A percentile compares a stretch with the other conserved stretches of the same genome.
phyloP scores from a whole-genome alignment of 768 basidiomycete species.

The Boletus vinaceobasis region DNA sequence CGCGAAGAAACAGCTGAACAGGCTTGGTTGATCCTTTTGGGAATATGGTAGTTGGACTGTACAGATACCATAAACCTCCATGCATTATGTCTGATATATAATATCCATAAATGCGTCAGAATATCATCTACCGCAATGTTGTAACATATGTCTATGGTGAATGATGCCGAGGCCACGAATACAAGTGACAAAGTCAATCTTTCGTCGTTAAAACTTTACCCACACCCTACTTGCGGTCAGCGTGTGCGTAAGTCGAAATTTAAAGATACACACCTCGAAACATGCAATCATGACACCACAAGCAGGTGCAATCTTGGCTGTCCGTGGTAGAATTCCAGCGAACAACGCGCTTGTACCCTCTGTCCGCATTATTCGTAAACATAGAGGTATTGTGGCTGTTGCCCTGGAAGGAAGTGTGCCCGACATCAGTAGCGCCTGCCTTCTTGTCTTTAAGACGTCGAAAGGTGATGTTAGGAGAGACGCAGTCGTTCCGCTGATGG shows the following conservation, averaged over 20 bases:
- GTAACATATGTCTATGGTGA: slow-evolving; percentile 30
- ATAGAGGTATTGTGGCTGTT: slow-evolving; percentile 58
- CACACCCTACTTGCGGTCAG: slow-evolving; percentile 46
- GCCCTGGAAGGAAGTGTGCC: slow-evolving; percentile 36
- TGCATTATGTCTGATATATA: not conserved
- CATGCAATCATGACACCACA: slow-evolving; percentile 98
- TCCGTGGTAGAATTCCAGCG: slow-evolving; percentile 80
- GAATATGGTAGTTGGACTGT: slow-evolving; percentile 3
- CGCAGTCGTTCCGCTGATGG: slow-evolving; percentile 80
- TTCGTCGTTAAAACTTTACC: slow-evolving; percentile 48
- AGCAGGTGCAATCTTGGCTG: slow-evolving; percentile 94
- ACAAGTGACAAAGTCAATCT: slow-evolving; percentile 10
- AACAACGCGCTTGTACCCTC: slow-evolving; percentile 81
- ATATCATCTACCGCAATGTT: slow-evolving; percentile 16
- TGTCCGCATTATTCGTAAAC: slow-evolving; percentile 64
- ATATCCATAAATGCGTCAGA: slow-evolving; percentile 11
- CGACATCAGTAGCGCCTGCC: slow-evolving; percentile 80
- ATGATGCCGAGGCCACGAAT: slow-evolving; percentile 11
- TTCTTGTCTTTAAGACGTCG: slow-evolving; percentile 93
- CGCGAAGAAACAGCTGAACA: slow-evolving; percentile 80
- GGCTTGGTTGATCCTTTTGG: slow-evolving; percentile 50
- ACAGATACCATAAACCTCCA: slow-evolving; percentile 22
- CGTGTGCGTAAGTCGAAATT: slow-evolving; percentile 3
- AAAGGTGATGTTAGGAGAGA: slow-evolving; percentile 92
- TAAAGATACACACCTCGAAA: slow-evolving; percentile 64